These are phyloP conservation scores for Cryptococcus sp. DNA, from an alignment of 1,284 basidiomycete species.

Conservation along the genomic window DNA sequence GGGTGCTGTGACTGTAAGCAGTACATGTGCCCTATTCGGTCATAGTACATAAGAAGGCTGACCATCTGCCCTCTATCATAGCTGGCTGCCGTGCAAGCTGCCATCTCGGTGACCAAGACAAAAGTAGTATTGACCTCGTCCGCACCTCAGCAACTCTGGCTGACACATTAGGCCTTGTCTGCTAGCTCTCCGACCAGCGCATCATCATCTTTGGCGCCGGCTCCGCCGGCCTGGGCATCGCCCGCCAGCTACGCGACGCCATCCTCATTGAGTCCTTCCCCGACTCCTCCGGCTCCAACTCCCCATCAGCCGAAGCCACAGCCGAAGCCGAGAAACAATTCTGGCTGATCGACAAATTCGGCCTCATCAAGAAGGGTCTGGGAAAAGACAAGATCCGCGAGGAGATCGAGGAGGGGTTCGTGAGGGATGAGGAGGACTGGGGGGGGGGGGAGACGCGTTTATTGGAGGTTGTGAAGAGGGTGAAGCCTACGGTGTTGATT, in stretches of 20 bases:
- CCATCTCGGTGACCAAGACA: conserved; percentile 68
- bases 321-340: conserved; percentile 62
- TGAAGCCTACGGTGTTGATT: conserved; percentile 69
- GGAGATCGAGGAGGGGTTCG: conserved; percentile 58
- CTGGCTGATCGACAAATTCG: conserved; percentile 56
- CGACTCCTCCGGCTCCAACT: not conserved
- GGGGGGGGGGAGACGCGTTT: conserved; percentile 55
- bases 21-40: not conserved
- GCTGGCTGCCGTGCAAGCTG: conserved; percentile 65
- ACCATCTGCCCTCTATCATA: conserved; percentile 50
- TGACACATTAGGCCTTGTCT: conserved; percentile 51
- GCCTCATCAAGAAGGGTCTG: conserved; percentile 53
- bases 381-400: conserved; percentile 55
- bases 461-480: conserved; percentile 65
- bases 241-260: conserved; percentile 61
- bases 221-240: conserved; percentile 75
- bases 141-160: too few species aligned
- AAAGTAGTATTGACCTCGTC: too few species aligned
- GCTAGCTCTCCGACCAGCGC: conserved; percentile 67
- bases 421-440: conserved; percentile 52
- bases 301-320: conserved; percentile 21
- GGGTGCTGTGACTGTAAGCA: conserved; percentile 64
- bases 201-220: conserved; percentile 76
- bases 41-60: conserved; percentile 55
- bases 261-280: conserved; percentile 57